These are phyloP conservation scores for Vanrija pseudolonga DNA, from an alignment of 1,284 basidiomycete species.

Conservation along the genomic window DNA sequence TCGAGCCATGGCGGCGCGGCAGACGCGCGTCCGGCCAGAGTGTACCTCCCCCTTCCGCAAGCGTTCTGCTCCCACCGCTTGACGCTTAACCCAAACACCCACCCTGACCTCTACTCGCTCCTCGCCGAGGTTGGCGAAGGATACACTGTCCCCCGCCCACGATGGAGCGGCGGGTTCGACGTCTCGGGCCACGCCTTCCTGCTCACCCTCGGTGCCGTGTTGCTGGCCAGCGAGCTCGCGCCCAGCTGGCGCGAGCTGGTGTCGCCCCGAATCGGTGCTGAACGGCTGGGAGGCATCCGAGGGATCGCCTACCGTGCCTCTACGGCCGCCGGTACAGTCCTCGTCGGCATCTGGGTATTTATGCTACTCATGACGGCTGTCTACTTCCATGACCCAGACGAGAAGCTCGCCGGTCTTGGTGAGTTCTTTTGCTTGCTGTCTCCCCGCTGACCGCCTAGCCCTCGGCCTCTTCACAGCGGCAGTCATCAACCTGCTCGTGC, in stretches of 20 bases:
- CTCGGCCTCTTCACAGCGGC: conserved; percentile 24
- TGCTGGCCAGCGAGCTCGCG: conserved; percentile 71
- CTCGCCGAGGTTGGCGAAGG: conserved; percentile 8
- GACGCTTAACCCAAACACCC: conserved; percentile 58
- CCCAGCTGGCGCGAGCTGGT: conserved; percentile 36
- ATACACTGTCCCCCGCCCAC: conserved; percentile 47
- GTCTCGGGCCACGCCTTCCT: conserved; percentile 93
- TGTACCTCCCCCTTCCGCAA: conserved; percentile 25
- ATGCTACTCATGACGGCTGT: conserved; percentile 75
- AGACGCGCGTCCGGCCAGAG: background rate
- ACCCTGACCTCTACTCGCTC: conserved; percentile 62
- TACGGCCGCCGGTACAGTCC: conserved; percentile 19
- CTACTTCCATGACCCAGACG: conserved; percentile 84
- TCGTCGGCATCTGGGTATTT: conserved; percentile 69
- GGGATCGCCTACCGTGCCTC: conserved; percentile 12
- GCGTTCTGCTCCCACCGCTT: conserved; percentile 59
- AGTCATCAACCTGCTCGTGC: conserved; percentile 21
- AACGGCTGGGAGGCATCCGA: background rate
- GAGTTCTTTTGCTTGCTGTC: conserved; percentile 40
- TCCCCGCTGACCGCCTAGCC: conserved; percentile 8
- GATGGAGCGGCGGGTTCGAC: conserved; percentile 72
- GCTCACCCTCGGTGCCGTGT: conserved; percentile 74
- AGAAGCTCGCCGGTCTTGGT: conserved; percentile 83
- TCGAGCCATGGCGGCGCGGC: background rate
- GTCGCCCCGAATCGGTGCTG: background rate